Base-by-base conservation (phyloP, 768 basidiomycete genomes). In the Leccinum subtestaceum region DNA sequence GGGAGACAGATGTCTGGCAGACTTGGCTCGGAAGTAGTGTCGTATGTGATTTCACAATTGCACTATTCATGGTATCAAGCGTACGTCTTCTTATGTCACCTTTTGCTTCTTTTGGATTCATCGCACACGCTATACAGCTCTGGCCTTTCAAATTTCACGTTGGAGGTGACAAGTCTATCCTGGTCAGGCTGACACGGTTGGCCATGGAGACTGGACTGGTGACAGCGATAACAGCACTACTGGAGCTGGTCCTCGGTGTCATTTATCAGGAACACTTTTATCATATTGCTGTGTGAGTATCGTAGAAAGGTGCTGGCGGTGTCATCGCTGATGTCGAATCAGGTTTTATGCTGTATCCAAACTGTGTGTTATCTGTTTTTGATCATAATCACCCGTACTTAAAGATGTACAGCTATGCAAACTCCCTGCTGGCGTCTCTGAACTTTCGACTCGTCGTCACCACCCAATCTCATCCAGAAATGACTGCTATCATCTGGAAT, bases 201-300 rank as follows among this genome's bases (percentile, higher is more conserved):
- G 62, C 67, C 17, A 53, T 70, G 9, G 68, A 71, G 45, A 69
- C 70, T 0, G 70, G 70, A 2, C 55, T 64, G 11, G 51, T 71
- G 9, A 71, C 70, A 11, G 58, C 65, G 5, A 43, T 48, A 6
- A 60, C 70, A 1, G 62, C 62, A 1, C 50, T 71, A 15, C 23
- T 64, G 1, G 68, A 71, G 36, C 55, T 69, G 5, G 32, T 65
- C 5, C 52, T 71, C 13, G 59, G 57, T 3, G 7, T 59, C 5
- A 51, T 29, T 29, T 29, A 29, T 29, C 27, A 29, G 27, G 27
- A 29, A 29, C 27, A 43, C 0, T 7, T 53, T 13, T 64, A 66
- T 50, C 64, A 69, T 34, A 8, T 60, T 4, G 70, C 69, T 2
- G 55, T 69, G 68, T 71, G 52, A 53, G 67, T 62, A 23, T 36